A percentile compares a stretch with the other conserved stretches of the same genome.
Evolutionary conservation across 768 basidiomycete species (phyloP).

Genomic region (Pleurotus giganteus): DNA sequence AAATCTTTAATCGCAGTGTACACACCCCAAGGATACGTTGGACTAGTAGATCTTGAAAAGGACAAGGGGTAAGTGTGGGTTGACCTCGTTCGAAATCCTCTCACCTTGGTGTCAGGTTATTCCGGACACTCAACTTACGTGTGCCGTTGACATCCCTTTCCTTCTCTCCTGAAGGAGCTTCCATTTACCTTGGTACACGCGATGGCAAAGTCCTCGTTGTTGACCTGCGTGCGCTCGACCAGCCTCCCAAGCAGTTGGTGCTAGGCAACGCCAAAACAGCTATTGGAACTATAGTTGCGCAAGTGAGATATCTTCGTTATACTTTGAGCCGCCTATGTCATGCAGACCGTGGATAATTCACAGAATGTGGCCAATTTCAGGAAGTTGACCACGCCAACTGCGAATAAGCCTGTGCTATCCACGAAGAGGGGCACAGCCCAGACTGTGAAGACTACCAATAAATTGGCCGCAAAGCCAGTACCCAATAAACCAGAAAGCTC

Average conservation of each 20-base stretch:
- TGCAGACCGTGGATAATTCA: neutral
- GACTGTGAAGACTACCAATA: slow-evolving; percentile 2
- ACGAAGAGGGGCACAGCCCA: neutral
- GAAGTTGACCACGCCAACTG: neutral
- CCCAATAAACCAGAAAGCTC: neutral
- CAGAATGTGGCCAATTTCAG: neutral
- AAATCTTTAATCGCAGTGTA: slow-evolving; percentile 66
- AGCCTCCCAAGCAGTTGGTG: slow-evolving; percentile 52
- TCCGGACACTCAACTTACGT: slow-evolving; percentile 56
- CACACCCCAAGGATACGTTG: slow-evolving; percentile 51
- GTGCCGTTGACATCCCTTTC: slow-evolving; percentile 53
- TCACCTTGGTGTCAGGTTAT: slow-evolving; percentile 37
- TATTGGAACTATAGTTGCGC: slow-evolving; percentile 54
- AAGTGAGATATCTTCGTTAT: slow-evolving; percentile 34
- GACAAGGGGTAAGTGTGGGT: slow-evolving; percentile 55
- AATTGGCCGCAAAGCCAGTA: slow-evolving; percentile 7
- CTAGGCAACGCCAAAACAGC: slow-evolving; percentile 47
- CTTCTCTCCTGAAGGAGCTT: slow-evolving; percentile 70
- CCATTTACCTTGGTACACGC: slow-evolving; percentile 64
- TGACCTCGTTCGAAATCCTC: neutral
- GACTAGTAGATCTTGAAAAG: slow-evolving; percentile 70
- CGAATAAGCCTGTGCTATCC: slow-evolving; percentile 14
- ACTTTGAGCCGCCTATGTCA: neutral
- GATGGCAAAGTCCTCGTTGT: slow-evolving; percentile 61
- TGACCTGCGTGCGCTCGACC: slow-evolving; percentile 65